phyloP scores from a whole-genome alignment of 2,329 filamentous ascomycete species.

The Apiospora pterosperma region DNA sequence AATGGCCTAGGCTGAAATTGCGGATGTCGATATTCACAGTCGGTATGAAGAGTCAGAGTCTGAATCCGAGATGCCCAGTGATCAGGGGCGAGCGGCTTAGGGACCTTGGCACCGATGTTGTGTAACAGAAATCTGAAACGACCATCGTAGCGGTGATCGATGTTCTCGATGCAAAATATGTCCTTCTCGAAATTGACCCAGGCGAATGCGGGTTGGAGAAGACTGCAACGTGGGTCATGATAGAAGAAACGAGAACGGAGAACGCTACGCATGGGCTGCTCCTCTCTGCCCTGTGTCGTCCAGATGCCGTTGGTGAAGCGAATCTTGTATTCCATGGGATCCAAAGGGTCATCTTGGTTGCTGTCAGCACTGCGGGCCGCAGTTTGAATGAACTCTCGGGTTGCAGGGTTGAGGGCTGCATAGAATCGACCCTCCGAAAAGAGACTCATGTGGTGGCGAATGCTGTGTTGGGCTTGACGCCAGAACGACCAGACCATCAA shows the following conservation, averaged over 20 bases:
- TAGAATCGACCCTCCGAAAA: neutral
- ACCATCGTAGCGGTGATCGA: neutral
- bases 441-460: neutral
- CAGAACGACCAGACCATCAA: neutral
- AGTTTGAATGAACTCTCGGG: neutral
- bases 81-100: neutral
- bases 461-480: neutral
- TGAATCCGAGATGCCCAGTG: neutral
- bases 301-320: neutral
- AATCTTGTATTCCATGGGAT: neutral
- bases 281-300: neutral
- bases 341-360: neutral
- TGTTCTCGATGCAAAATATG: neutral
- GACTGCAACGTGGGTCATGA: neutral
- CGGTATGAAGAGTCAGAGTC: neutral
- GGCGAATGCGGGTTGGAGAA: neutral
- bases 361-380: neutral
- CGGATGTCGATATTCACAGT: no score
- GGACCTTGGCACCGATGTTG: neutral
- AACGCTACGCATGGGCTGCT: neutral
- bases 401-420: neutral
- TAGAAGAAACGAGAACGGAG: neutral
- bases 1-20: neutral
- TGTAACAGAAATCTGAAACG: neutral
- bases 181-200: conserved; percentile 2